Base-by-base conservation (phyloP, 768 basidiomycete genomes). In the Amanita pallidorosea region DNA sequence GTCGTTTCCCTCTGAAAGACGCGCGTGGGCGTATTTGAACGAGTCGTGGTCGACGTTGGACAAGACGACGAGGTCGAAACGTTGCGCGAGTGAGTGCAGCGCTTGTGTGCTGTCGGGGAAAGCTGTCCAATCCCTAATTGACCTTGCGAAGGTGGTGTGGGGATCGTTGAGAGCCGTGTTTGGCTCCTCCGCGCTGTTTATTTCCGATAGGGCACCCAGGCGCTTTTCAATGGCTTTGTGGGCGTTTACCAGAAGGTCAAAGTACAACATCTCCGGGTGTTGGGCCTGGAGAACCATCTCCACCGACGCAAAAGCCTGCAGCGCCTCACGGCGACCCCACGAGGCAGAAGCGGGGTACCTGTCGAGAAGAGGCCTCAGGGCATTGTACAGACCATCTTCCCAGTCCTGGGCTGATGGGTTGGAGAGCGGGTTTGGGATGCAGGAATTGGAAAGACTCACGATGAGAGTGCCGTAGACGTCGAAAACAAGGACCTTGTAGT, bases 381-480 rank as follows among this genome's bases (percentile, higher is more conserved):
- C 74, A 11, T 68, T 60, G 63, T 74, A 75, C 46, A 89, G 73
- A 13, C 83, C 81, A 5, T 74, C 71, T 63, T 88, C 85, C 86
- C 86, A 88, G 62, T 89, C 81, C 74, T 82, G 25, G 1, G 12
- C n/a, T 41, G 13, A 12, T 43, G 29, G 29, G 2, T 8, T 20
- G 2, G 6, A 5, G 33, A 51, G n/a, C n/a, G n/a, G n/a, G n/a
- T n/a, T n/a, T n/a, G 20, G 2, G 6, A 0, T 18, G 15, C 8
- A 22, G 22, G 13, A 5, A 22, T 20, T 17, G n/a, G 35, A 13
- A 3, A 42, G 7, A 61, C 70, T 47, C 61, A 80, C 80, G 40
- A 78, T 66, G 45, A 88, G 76, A 1, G 87, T 89, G 3, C 82
- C 86, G 55, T 88, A 88, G 53, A 85, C 81, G 56, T 90, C 87